Evolutionary conservation across 139 green algal species (phyloP).

Genomic region (Helicosporidium sp.): DNA sequence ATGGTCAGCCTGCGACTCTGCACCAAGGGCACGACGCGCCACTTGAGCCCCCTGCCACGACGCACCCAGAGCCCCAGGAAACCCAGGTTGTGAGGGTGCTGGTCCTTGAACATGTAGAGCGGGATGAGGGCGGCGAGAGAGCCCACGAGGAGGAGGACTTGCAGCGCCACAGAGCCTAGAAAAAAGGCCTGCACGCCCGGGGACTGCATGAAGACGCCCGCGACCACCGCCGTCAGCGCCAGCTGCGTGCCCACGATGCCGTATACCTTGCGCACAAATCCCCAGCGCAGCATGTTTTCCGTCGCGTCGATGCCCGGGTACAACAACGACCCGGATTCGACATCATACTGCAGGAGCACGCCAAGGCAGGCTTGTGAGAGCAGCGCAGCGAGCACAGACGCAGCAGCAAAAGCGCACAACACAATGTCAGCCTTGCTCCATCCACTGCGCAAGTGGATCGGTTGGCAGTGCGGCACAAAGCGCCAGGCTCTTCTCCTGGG

Average conservation of each 20-base stretch:
- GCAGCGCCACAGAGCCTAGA: conserved; percentile 4
- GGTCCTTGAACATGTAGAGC: conserved; percentile 28
- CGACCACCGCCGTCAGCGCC: conserved; percentile 21
- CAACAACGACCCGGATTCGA: conserved; percentile 8
- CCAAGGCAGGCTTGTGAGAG: too few species aligned
- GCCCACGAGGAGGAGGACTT: conserved; percentile 12
- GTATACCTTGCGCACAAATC: conserved; percentile 44
- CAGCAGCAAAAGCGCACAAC: too few species aligned
- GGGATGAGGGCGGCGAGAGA: conserved; percentile 11
- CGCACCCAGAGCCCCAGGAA: conserved; percentile 30
- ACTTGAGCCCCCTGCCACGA: too few species aligned
- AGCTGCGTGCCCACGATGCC: conserved; percentile 36
- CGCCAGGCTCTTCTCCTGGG: too few species aligned
- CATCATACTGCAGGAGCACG: conserved; percentile 6
- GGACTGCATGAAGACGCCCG: conserved; percentile 16
- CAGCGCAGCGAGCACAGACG: too few species aligned
- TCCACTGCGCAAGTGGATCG: too few species aligned
- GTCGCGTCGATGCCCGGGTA: conserved; percentile 18
- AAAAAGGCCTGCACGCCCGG: conserved; percentile 13
- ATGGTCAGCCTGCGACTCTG: too few species aligned
- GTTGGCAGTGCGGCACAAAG: too few species aligned
- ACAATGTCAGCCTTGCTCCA: too few species aligned
- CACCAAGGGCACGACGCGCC: not conserved
- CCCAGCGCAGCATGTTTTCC: conserved; percentile 30
- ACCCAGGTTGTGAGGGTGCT: conserved; percentile 41